Evolutionary conservation across 257 asterid species (phyloP).

Genomic region (Henckelia pumila): DNA sequence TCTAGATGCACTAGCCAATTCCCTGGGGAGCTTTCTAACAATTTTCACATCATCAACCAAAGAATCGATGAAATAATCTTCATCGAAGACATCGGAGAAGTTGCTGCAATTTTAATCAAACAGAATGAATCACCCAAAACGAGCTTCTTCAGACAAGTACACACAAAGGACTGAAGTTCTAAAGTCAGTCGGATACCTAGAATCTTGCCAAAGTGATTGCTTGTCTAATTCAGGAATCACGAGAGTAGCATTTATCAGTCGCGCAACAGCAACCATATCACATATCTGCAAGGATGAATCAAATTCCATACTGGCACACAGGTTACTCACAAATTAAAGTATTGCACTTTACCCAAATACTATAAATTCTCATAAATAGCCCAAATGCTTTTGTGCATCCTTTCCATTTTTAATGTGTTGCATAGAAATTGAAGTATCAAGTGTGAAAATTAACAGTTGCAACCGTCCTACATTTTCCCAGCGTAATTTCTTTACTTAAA

Average conservation of each 20-base stretch:
- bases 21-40: conserved; percentile 65
- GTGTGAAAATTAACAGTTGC: not conserved
- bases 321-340: not conserved
- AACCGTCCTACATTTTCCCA: not conserved
- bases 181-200: conserved; percentile 48
- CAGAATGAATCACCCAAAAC: conserved; percentile 23
- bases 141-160: conserved; percentile 4
- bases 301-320: conserved; percentile 13
- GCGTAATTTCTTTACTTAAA: not conserved
- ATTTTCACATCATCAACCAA: conserved; percentile 71
- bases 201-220: conserved; percentile 90
- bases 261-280: conserved; percentile 99
- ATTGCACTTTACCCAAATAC: not conserved
- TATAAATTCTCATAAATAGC: conserved; percentile 10
- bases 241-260: conserved; percentile 87
- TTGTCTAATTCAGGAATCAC: conserved; percentile 96
- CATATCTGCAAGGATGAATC: conserved; percentile 64
- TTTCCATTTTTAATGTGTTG: conserved; percentile 1
- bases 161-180: not conserved
- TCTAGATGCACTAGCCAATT: conserved; percentile 53
- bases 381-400: not conserved
- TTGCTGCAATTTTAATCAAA: conserved; percentile 54
- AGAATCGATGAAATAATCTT: conserved; percentile 63
- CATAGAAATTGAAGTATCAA: not conserved
- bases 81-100: conserved; percentile 93